Conservation (phyloP, 1,139 yeast genomes). For the Tardiomyces blankii region DNA sequence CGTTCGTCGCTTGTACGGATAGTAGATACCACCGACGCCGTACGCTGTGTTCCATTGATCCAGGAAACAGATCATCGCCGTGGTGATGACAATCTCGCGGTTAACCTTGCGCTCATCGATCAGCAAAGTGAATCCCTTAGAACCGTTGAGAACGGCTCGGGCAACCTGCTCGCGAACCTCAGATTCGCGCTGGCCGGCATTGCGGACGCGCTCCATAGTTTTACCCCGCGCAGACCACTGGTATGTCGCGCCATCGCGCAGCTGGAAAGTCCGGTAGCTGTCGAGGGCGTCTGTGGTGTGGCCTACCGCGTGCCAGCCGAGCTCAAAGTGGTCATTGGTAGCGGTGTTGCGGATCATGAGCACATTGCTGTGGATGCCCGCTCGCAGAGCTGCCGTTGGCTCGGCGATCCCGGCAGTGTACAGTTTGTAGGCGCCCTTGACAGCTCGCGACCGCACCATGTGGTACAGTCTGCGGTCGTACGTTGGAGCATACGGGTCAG, state of each 20-base stretch:
- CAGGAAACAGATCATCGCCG: constrained; percentile 48
- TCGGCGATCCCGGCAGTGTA: constrained; percentile 41
- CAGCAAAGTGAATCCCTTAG: constrained; percentile 40
- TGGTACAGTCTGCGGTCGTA: constrained; percentile 34
- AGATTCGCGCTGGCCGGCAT: constrained; percentile 49
- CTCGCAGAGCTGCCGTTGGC: constrained; percentile 48
- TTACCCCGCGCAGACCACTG: constrained; percentile 57
- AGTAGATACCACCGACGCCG: constrained; percentile 52
- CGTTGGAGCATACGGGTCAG: constrained; percentile 18
- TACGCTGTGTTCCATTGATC: constrained; percentile 58
- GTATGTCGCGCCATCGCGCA: constrained; percentile 47
- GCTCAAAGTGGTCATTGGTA: constrained; percentile 38
- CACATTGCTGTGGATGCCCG: constrained; percentile 49
- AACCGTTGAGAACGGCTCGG: constrained; percentile 26
- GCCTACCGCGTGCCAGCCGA: constrained; percentile 53
- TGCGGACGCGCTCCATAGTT: constrained; percentile 44
- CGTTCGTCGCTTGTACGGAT: constrained; percentile 30
- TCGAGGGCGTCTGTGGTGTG: constrained; percentile 55
- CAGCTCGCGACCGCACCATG: constrained; percentile 50
- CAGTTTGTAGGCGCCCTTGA: constrained; percentile 53
- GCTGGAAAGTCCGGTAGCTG: constrained; percentile 44
- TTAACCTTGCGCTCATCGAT: constrained; percentile 45
- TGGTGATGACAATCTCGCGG: constrained; percentile 44
- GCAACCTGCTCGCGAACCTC: constrained; percentile 54
- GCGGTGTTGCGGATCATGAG: constrained; percentile 32